These are phyloP conservation scores for Chrysoporthe austroafricana DNA, from an alignment of 2,329 filamentous ascomycete species.

Conservation along the genomic window DNA sequence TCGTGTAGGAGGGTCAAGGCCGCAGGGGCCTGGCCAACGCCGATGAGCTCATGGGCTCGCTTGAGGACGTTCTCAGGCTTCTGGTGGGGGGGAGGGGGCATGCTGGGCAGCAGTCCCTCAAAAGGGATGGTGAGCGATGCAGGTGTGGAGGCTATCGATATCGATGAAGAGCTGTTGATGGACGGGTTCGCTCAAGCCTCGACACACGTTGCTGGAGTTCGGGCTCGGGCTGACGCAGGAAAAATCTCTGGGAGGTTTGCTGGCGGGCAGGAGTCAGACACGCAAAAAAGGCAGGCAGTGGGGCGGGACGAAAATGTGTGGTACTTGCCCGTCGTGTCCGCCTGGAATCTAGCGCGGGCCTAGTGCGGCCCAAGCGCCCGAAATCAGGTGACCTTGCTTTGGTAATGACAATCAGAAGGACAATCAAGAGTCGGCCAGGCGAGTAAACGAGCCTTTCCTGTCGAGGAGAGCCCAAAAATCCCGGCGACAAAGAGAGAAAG, in stretches of 20 bases:
- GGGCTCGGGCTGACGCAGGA: slow-evolving; percentile 11
- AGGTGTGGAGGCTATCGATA: slow-evolving; percentile 3
- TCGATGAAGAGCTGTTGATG: slow-evolving; percentile 1
- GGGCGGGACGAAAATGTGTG: slow-evolving; percentile 14
- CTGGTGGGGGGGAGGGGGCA: slow-evolving; percentile 93
- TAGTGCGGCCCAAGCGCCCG: slow-evolving; percentile 5
- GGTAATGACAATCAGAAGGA: not conserved
- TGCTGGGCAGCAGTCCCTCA: slow-evolving; percentile 29
- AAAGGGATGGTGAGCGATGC: slow-evolving; percentile 2
- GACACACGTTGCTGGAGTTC: not conserved
- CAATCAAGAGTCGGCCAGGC: not conserved
- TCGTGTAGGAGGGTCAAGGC: slow-evolving; percentile 95
- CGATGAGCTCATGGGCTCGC: slow-evolving; percentile 97
- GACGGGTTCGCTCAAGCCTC: slow-evolving; percentile 6
- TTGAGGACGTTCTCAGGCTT: slow-evolving; percentile 99
- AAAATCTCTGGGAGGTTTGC: slow-evolving; percentile 9
- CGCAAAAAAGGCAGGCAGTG: slow-evolving; percentile 15
- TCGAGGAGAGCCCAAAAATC: not conserved
- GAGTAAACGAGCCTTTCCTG: not conserved
- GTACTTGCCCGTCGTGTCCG: slow-evolving; percentile 3
- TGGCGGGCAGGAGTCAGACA: slow-evolving; percentile 9
- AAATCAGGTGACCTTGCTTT: slow-evolving; percentile 12
- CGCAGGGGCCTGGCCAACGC: slow-evolving; percentile 89
- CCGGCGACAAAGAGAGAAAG: not conserved
- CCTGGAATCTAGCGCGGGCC: slow-evolving; percentile 4